Conservation (phyloP, 2,329 filamentous ascomycete genomes). For the Truncatella angustata region DNA sequence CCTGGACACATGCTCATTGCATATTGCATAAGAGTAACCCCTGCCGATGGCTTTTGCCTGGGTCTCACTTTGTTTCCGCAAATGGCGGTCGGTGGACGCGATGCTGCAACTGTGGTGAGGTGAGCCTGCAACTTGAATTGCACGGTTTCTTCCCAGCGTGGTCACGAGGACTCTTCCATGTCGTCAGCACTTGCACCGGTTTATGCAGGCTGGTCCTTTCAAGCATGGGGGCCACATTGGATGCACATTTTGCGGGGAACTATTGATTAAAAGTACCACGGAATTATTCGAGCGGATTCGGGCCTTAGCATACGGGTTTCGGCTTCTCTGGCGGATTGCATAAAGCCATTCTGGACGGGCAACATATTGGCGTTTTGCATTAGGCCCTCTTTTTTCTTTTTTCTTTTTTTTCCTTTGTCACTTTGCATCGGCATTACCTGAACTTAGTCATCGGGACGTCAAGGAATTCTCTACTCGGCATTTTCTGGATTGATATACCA, state of each 20-base stretch:
- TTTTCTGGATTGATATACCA: background rate
- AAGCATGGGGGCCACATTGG: background rate
- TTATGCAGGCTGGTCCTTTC: background rate
- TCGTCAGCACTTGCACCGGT: slow-evolving; percentile 1
- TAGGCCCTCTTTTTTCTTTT: background rate
- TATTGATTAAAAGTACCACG: slow-evolving; percentile 1
- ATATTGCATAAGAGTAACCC: background rate
- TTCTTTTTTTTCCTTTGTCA: background rate
- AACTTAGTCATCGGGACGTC: background rate
- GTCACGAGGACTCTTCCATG: background rate
- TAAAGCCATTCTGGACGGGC: no score
- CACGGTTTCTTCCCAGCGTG: background rate
- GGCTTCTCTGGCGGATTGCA: no score
- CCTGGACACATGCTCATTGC: background rate
- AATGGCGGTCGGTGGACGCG: slow-evolving; percentile 6
- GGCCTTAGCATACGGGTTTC: background rate
- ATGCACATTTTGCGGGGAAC: background rate
- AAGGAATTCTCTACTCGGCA: background rate
- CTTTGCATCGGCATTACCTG: background rate
- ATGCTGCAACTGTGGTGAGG: background rate
- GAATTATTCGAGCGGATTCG: background rate
- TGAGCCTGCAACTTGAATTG: background rate
- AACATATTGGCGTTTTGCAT: background rate
- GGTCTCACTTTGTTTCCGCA: slow-evolving; percentile 1
- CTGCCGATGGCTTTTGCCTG: background rate